These are phyloP conservation scores for Scutellaria baicalensis DNA, from an alignment of 257 asterid species.

Conservation along the genomic window DNA sequence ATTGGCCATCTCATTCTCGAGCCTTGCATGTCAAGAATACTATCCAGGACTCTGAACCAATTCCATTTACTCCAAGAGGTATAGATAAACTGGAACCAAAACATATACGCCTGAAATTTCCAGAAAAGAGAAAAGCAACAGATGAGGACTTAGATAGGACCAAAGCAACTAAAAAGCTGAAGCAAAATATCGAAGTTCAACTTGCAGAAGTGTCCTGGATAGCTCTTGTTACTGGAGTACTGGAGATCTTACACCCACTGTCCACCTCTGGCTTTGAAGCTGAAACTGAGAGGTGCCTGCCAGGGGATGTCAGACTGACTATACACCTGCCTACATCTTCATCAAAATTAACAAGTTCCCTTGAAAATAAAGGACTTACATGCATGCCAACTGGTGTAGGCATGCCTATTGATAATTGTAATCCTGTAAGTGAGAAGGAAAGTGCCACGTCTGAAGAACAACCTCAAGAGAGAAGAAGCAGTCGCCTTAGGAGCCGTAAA, in stretches of 20 bases:
- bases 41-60: slow-evolving; percentile 68
- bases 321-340: slow-evolving; percentile 49
- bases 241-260: slow-evolving; percentile 41
- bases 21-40: slow-evolving; percentile 88
- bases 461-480: slow-evolving; percentile 98
- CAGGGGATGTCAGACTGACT: slow-evolving; percentile 48
- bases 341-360: slow-evolving; percentile 25
- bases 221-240: slow-evolving; percentile 55
- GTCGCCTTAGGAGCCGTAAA: slow-evolving; percentile 90
- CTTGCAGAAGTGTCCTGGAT: slow-evolving; percentile 81
- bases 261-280: slow-evolving; percentile 28
- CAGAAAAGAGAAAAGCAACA: slow-evolving; percentile 67
- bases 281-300: slow-evolving; percentile 27
- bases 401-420: slow-evolving; percentile 25
- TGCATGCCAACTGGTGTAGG: slow-evolving; percentile 30
- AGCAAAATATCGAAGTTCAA: slow-evolving; percentile 51
- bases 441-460: slow-evolving; percentile 58
- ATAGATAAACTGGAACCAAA: slow-evolving; percentile 87
- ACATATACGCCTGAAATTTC: slow-evolving; percentile 71
- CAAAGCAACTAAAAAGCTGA: slow-evolving; percentile 47
- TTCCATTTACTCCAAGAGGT: slow-evolving; percentile 83
- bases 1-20: slow-evolving; percentile 98
- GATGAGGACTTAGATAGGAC: slow-evolving; percentile 39
- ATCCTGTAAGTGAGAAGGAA: slow-evolving; percentile 55
- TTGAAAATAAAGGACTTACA: slow-evolving; percentile 34